Evolutionary conservation across 257 asterid species (phyloP).

Genomic region (Forsythia viridissima): DNA sequence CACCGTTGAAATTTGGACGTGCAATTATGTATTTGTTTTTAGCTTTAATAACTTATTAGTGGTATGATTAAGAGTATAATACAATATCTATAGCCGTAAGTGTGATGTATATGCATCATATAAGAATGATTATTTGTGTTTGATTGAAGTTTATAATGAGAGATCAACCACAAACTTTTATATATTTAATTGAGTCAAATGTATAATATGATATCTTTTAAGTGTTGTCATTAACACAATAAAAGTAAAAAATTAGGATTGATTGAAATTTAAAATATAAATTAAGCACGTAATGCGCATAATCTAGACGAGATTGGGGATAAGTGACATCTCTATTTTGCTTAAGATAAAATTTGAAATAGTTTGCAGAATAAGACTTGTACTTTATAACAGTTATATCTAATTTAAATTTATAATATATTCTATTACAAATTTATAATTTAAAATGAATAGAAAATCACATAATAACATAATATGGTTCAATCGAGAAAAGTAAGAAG

Average conservation of each 20-base stretch:
- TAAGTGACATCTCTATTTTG: constrained; percentile 3
- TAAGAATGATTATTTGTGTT: neutral
- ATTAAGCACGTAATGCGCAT: neutral
- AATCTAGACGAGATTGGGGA: neutral
- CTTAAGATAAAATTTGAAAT: neutral
- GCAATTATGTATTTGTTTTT: constrained; percentile 4
- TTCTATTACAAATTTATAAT: too few species aligned
- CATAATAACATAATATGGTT: too few species aligned
- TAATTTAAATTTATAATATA: too few species aligned
- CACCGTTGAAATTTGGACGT: neutral
- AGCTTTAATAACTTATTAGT: constrained; percentile 17
- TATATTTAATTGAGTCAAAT: constrained; percentile 11
- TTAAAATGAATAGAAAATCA: too few species aligned
- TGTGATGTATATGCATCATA: neutral
- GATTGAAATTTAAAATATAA: neutral
- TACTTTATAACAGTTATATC: too few species aligned
- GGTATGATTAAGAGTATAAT: constrained; percentile 20
- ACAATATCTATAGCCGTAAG: constrained; percentile 22
- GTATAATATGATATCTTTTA: constrained; percentile 20
- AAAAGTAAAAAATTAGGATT: neutral
- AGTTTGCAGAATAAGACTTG: too few species aligned
- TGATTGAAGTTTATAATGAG: constrained; percentile 26
- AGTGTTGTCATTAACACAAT: neutral
- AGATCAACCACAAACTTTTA: constrained; percentile 17
- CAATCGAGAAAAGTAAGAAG: too few species aligned